Evolutionary conservation across 1,284 basidiomycete species (phyloP).

Genomic region (Apiotrichum sp.): DNA sequence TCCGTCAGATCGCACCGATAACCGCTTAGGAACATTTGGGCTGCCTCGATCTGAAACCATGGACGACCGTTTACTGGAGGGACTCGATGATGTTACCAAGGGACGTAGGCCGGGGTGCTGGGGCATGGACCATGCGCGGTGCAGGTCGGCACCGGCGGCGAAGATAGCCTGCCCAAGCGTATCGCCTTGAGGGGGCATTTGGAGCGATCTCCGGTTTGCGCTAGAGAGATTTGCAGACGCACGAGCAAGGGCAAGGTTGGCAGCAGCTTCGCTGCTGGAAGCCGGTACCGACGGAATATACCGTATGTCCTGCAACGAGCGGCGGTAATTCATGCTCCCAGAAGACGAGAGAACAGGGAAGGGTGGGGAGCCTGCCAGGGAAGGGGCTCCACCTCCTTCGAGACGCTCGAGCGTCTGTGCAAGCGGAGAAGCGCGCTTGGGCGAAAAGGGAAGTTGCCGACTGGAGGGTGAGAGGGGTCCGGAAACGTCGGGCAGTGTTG

Average conservation of each 20-base stretch:
- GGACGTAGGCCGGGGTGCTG: slow-evolving; percentile 5
- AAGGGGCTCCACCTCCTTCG: slow-evolving; percentile 12
- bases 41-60: slow-evolving; percentile 1
- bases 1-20: neutral
- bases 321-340: slow-evolving; percentile 7
- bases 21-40: neutral
- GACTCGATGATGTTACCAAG: neutral
- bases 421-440: slow-evolving; percentile 13
- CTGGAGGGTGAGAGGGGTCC: neutral
- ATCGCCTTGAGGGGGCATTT: slow-evolving; percentile 1
- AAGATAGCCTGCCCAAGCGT: slow-evolving; percentile 2
- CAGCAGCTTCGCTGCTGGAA: slow-evolving; percentile 13
- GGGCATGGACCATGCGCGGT: slow-evolving; percentile 9
- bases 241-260: slow-evolving; percentile 11
- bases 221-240: slow-evolving; percentile 13
- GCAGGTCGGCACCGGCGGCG: slow-evolving; percentile 5
- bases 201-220: slow-evolving; percentile 15
- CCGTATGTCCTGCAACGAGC: slow-evolving; percentile 16
- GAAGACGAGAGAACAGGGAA: slow-evolving; percentile 1
- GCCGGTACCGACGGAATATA: slow-evolving; percentile 13
- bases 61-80: slow-evolving; percentile 6
- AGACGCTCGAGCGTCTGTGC: slow-evolving; percentile 12
- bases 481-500: slow-evolving; percentile 12
- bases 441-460: slow-evolving; percentile 5
- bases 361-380: neutral